A percentile compares a stretch with the other conserved stretches of the same genome.
Evolutionary conservation across 305 asterid species (phyloP).

Genomic region (Fraxinus latifolia): DNA sequence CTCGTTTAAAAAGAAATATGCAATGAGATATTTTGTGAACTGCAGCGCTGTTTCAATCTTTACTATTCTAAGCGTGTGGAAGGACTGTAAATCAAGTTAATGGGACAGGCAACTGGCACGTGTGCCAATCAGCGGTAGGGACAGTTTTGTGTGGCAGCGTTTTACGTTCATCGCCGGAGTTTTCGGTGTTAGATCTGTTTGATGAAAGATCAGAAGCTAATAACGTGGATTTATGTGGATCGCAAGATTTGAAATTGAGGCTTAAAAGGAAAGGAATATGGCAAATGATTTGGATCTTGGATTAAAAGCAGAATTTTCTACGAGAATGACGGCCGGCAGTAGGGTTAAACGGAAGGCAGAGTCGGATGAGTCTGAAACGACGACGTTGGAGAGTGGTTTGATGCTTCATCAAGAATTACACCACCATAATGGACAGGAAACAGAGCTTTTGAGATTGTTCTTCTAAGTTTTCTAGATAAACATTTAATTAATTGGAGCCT

Average conservation of each 20-base stretch:
- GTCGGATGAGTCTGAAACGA: slow-evolving; percentile 52
- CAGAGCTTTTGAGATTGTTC: slow-evolving; percentile 41
- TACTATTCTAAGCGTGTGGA: slow-evolving; percentile 66
- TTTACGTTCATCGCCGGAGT: slow-evolving; percentile 34
- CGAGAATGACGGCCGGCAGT: slow-evolving; percentile 30
- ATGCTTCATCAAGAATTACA: slow-evolving; percentile 20
- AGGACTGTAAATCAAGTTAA: slow-evolving; percentile 67
- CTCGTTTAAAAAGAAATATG: background rate
- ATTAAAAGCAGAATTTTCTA: slow-evolving; percentile 25
- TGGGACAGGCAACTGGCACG: slow-evolving; percentile 74
- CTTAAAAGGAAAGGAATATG: slow-evolving; percentile 23
- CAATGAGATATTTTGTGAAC: background rate
- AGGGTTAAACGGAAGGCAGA: slow-evolving; percentile 22
- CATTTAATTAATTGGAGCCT: background rate
- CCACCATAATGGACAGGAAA: slow-evolving; percentile 22
- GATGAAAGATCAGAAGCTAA: slow-evolving; percentile 14
- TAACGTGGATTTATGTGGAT: slow-evolving; percentile 10
- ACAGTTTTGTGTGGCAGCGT: slow-evolving; percentile 65
- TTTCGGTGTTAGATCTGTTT: background rate
- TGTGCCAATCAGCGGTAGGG: slow-evolving; percentile 67
- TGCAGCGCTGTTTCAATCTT: slow-evolving; percentile 64
- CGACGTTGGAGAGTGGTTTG: slow-evolving; percentile 46
- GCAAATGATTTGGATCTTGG: slow-evolving; percentile 30
- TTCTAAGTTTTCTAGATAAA: slow-evolving; percentile 4
- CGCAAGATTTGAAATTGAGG: slow-evolving; percentile 23